These are phyloP conservation scores for Elsinoe fawcettii DNA, from an alignment of 2,329 filamentous ascomycete species.

Conservation along the genomic window DNA sequence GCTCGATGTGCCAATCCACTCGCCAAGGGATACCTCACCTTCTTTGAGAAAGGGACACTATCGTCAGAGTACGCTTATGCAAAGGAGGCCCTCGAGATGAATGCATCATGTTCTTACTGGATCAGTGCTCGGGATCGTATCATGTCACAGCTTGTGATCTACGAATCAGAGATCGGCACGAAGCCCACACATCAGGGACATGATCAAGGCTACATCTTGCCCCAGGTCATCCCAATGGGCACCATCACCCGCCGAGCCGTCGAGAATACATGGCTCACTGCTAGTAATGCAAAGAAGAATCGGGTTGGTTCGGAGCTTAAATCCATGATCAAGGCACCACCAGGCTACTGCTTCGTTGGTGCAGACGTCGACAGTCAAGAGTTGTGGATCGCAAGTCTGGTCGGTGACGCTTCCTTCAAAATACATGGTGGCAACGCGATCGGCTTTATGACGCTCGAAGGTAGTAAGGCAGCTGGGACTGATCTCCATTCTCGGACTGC, in stretches of 20 bases:
- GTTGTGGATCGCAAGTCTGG: slow-evolving; percentile 92
- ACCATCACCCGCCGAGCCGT: slow-evolving; percentile 91
- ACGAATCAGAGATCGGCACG: slow-evolving; percentile 52
- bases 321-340: slow-evolving; percentile 87
- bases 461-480: slow-evolving; percentile 86
- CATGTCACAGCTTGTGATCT: slow-evolving; percentile 90
- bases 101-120: slow-evolving; percentile 98
- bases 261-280: slow-evolving; percentile 97
- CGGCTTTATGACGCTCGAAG: slow-evolving; percentile 98
- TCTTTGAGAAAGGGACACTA: slow-evolving; percentile 83
- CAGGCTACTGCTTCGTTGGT: slow-evolving; percentile 87
- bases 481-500: slow-evolving; percentile 93
- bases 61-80: slow-evolving; percentile 84
- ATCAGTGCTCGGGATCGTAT: slow-evolving; percentile 92
- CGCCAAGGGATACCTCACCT: slow-evolving; percentile 81
- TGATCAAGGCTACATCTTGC: slow-evolving; percentile 69
- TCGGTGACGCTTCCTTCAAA: slow-evolving; percentile 91
- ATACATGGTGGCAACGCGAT: slow-evolving; percentile 94
- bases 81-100: slow-evolving; percentile 95
- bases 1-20: slow-evolving; percentile 80
- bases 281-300: slow-evolving; percentile 93
- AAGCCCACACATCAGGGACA: slow-evolving; percentile 21
- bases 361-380: slow-evolving; percentile 97
- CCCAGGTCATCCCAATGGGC: slow-evolving; percentile 96
- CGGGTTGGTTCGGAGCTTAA: slow-evolving; percentile 95